Evolutionary conservation across 208 protist species (phyloP).

Genomic region (Leishmania turanica): DNA sequence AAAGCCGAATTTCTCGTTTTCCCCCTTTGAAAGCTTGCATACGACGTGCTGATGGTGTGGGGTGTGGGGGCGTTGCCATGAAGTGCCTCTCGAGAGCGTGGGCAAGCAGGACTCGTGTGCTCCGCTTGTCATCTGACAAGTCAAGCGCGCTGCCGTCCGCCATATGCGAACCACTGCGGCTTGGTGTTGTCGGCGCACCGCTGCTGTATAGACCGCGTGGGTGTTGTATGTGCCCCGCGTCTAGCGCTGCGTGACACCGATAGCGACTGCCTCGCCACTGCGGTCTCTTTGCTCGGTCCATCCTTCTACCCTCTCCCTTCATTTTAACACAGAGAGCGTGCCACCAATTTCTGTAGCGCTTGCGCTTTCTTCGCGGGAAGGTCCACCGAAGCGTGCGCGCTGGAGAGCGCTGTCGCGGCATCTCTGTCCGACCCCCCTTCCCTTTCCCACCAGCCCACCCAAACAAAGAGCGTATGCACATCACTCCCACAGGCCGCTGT

Average conservation of each 20-base stretch:
- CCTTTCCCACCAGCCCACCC: no score
- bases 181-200: background rate
- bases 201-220: background rate
- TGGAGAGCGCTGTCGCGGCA: background rate
- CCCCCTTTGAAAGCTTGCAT: background rate
- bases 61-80: background rate
- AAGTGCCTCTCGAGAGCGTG: background rate
- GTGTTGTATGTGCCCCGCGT: background rate
- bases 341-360: no score
- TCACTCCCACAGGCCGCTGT: background rate
- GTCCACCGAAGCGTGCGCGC: background rate
- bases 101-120: background rate
- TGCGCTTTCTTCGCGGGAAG: background rate
- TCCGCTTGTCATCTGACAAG: background rate
- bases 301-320: background rate
- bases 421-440: background rate
- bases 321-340: background rate
- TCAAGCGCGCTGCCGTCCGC: background rate
- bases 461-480: background rate
- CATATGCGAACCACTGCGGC: background rate
- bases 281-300: background rate
- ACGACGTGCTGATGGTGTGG: background rate
- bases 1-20: conserved; percentile 5
- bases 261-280: background rate
- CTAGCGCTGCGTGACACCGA: background rate